A percentile compares a stretch with the other conserved stretches of the same genome.
Conservation (phyloP, 192 early-diverging fungal genomes). For the Backusella morwellensis region DNA sequence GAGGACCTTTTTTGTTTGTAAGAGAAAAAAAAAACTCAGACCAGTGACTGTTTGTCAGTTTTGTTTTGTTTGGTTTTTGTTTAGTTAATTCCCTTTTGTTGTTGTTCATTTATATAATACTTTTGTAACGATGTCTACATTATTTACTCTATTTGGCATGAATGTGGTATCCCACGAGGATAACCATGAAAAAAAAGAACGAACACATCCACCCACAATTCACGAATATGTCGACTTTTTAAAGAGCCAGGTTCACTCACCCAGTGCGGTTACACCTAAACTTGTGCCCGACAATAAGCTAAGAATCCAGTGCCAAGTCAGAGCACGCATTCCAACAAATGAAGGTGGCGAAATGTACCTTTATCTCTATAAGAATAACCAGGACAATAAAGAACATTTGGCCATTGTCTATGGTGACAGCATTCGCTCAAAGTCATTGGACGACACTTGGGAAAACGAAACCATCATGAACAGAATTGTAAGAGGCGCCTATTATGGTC, state of each 20-base stretch:
- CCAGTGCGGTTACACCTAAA: conserved; percentile 28
- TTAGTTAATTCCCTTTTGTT: background rate
- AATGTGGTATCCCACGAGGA: conserved; percentile 32
- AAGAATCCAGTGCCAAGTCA: conserved; percentile 56
- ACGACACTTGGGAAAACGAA: conserved; percentile 64
- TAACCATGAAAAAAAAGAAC: background rate
- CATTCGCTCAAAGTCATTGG: conserved; percentile 66
- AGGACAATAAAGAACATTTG: conserved; percentile 89
- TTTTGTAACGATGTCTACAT: conserved; percentile 20
- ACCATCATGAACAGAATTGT: conserved; percentile 75
- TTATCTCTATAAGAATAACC: conserved; percentile 81
- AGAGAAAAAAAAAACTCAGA: background rate
- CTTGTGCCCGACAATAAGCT: conserved; percentile 11
- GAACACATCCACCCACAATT: conserved; percentile 16
- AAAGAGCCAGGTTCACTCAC: conserved; percentile 31
- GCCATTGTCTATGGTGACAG: conserved; percentile 93
- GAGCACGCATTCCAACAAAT: conserved; percentile 77
- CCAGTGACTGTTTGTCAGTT: background rate
- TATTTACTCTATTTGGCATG: conserved; percentile 38
- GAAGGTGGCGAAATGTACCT: conserved; percentile 77
- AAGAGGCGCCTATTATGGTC: conserved; percentile 73
- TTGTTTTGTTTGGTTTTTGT: background rate
- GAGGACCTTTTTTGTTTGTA: too few species aligned
- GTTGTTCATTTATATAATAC: background rate
- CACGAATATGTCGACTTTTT: conserved; percentile 35